Evolutionary conservation across 106 monocot genomes (phyloP).

Genomic region (Amphibolis antarctica): DNA sequence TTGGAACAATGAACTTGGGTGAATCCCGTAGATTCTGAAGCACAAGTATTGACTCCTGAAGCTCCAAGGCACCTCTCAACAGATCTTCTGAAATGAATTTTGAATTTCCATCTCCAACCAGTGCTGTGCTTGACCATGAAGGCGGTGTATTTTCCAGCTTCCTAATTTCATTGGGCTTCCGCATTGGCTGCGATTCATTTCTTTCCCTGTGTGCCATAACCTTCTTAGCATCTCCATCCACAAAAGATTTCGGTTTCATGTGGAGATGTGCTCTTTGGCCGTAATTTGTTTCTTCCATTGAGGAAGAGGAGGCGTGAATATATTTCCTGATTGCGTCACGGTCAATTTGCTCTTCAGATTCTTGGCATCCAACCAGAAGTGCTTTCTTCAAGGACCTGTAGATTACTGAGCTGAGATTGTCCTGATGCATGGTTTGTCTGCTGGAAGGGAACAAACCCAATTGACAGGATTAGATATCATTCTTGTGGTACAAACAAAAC

Average conservation of each 20-base stretch:
- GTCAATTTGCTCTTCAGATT: slow-evolving; percentile 1
- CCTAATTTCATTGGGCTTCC: slow-evolving; percentile 32
- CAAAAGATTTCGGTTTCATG: neutral
- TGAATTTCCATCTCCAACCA: slow-evolving; percentile 3
- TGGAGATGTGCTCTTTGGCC: neutral
- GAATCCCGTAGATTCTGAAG: slow-evolving; percentile 33
- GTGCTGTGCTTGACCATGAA: slow-evolving; percentile 20
- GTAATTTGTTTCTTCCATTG: neutral
- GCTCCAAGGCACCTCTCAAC: slow-evolving; percentile 41
- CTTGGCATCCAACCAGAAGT: slow-evolving; percentile 6
- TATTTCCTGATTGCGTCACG: neutral
- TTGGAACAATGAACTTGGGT: neutral
- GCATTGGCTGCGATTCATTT: slow-evolving; percentile 25
- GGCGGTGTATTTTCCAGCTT: slow-evolving; percentile 30
- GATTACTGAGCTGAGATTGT: slow-evolving; percentile 24
- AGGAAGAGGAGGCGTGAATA: neutral
- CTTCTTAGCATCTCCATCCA: slow-evolving; percentile 5
- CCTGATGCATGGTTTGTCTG: slow-evolving; percentile 32
- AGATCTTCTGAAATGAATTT: slow-evolving; percentile 26
- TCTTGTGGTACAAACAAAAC: neutral
- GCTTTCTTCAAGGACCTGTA: slow-evolving; percentile 37
- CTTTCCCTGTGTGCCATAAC: slow-evolving; percentile 13
- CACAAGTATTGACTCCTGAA: slow-evolving; percentile 56
- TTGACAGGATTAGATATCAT: slow-evolving; percentile 8
- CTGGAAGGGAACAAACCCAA: slow-evolving; percentile 1